Evolutionary conservation across 2,329 filamentous ascomycete species (phyloP).

Genomic region (Pseudocercospora vitis): DNA sequence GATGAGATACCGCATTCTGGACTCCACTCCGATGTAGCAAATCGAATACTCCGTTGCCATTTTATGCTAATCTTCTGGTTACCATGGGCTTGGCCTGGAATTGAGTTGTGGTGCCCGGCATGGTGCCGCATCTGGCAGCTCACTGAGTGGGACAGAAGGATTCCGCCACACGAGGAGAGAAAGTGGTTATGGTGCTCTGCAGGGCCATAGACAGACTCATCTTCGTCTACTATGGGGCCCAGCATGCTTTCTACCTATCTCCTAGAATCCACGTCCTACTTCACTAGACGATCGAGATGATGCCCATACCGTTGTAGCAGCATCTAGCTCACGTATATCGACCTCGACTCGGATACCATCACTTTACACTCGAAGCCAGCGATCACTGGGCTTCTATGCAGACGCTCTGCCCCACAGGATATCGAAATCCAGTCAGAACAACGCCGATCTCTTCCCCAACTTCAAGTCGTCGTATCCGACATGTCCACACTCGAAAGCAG

Average conservation of each 20-base stretch:
- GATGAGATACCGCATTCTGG: slow-evolving; percentile 14
- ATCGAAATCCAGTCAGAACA: neutral
- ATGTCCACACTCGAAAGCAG: slow-evolving; percentile 18
- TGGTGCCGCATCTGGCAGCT: slow-evolving; percentile 14
- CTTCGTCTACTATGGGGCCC: neutral
- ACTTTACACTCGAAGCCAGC: neutral
- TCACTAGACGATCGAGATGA: too few species aligned
- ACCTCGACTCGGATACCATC: too few species aligned
- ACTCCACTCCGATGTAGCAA: slow-evolving; percentile 11
- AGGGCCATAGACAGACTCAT: slow-evolving; percentile 5
- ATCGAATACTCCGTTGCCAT: neutral
- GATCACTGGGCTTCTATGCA: neutral
- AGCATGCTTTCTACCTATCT: too few species aligned
- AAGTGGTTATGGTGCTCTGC: slow-evolving; percentile 4
- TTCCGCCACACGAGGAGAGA: neutral
- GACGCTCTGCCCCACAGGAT: neutral
- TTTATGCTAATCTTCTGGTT: neutral
- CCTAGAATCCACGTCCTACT: too few species aligned
- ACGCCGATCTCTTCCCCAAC: neutral
- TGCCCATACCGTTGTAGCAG: too few species aligned
- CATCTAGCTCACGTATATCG: too few species aligned
- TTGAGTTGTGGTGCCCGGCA: slow-evolving; percentile 5
- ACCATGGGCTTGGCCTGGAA: neutral
- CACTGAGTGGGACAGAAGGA: slow-evolving; percentile 6
- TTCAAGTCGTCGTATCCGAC: neutral